These are phyloP conservation scores for Saccharum officinarum DNA, from an alignment of 176 grass and related monocot species.

Conservation along the genomic window DNA sequence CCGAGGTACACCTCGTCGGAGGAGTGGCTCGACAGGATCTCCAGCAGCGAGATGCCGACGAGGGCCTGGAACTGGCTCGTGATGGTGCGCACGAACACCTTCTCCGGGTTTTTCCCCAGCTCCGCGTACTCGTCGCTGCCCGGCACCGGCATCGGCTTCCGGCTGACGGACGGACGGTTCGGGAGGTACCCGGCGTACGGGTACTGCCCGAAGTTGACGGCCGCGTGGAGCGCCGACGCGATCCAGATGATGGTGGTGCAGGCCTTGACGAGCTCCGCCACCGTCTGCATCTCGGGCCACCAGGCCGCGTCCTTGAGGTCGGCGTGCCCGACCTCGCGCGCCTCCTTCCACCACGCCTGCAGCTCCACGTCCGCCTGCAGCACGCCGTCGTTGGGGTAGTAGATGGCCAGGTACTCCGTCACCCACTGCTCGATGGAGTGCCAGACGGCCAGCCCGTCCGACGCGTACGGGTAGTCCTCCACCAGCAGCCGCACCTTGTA, in stretches of 20 bases:
- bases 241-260: conserved; percentile 79
- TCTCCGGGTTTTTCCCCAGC: conserved; percentile 46
- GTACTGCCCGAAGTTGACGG: conserved; percentile 96
- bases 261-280: conserved; percentile 51
- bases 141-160: conserved; percentile 44
- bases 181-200: conserved; percentile 56
- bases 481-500: conserved; percentile 46
- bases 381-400: conserved; percentile 25
- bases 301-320: conserved; percentile 60
- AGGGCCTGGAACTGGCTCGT: conserved; percentile 55
- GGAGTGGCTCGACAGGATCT: conserved; percentile 63
- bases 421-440: too few relatives aligned
- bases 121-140: conserved; percentile 22
- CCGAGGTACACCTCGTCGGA: conserved; percentile 67
- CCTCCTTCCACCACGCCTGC: conserved; percentile 81
- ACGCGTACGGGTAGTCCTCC: conserved; percentile 42
- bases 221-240: conserved; percentile 82
- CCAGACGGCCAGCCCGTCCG: conserved; percentile 1
- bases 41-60: conserved; percentile 59
- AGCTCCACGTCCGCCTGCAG: conserved; percentile 59
- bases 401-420: too few relatives aligned
- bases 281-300: conserved; percentile 68
- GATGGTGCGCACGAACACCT: conserved; percentile 52
- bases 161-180: conserved; percentile 52
- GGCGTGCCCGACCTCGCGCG: conserved; percentile 59